Base-by-base conservation (phyloP, 768 basidiomycete genomes). In the Termitomyces sp. region DNA sequence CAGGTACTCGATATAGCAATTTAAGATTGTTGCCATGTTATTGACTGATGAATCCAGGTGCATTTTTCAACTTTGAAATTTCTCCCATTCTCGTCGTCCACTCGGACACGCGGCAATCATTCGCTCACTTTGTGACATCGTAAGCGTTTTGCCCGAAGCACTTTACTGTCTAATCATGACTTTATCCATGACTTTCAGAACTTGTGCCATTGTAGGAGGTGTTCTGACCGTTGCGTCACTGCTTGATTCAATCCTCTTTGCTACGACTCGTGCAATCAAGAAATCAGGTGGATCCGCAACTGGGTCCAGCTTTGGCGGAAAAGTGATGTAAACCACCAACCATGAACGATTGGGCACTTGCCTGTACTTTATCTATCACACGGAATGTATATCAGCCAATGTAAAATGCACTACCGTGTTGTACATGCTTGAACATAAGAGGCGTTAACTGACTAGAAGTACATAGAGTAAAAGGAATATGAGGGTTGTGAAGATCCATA, bases 41-140 rank as follows among this genome's bases (percentile, higher is more conserved):
- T 34, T 51, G 37, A 51, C 56, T 30, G 32, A 4, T 46, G n/a
- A 27, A n/a, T 45, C 45, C n/a, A 76, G 89, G 91, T 48, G 86
- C 85, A 16, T 91, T 89, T 77, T 86, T 90, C 79, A 97, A 94
- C 76, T 97, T 91, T 70, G 95, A 98, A 69, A 97, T 98, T 67
- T 97, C 94, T 17, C 96, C 95, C 12, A 94, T 99, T 66, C 87
- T 91, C 48, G 89, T 99, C 50, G 87, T 94, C 23, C 94, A 98
- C 68, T 81, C 83, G 11, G 96, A 98, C 68, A 87, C 83, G 34
- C 81, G 94, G 54, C 95, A 98, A 71, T 91, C 92, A 0, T 96
- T 98, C 70, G 96, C 97, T 2, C 97, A 99, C 73, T 98, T 98
- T 79, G 74, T 98, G 27, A 98, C 97, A 43, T 98, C 95, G 91